phyloP scores from a whole-genome alignment of 192 early-diverging fungal species.

The Coemansia sp. region DNA sequence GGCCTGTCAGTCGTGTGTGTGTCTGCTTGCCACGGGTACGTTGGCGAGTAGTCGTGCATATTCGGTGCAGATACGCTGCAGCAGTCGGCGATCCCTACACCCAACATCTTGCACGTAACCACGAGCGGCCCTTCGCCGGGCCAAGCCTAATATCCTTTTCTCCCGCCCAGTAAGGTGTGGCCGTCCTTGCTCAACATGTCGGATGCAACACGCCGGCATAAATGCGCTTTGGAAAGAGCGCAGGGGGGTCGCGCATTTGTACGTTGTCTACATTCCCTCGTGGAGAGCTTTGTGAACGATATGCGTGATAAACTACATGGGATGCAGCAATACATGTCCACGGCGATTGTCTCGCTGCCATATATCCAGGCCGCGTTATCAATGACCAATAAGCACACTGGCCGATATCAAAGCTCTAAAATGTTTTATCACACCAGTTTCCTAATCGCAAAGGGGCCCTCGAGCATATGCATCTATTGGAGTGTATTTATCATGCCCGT shows the following conservation, averaged over 20 bases:
- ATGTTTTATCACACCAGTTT: not conserved
- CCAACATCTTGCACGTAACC: conserved; percentile 3
- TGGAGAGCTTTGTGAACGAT: not conserved
- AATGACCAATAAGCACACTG: not conserved
- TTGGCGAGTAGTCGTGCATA: conserved; percentile 9
- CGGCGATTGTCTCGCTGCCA: conserved; percentile 1
- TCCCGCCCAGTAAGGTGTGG: not conserved
- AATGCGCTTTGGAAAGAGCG: not conserved
- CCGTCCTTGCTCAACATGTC: not conserved
- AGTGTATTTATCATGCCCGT: not conserved
- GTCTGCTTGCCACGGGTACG: not conserved
- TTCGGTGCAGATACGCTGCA: not conserved
- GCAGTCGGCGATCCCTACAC: not conserved
- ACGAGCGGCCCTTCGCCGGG: not conserved
- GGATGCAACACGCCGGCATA: not conserved
- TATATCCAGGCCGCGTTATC: not conserved
- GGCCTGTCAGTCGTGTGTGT: not conserved
- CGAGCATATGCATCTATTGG: not conserved
- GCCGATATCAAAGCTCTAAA: conserved; percentile 2
- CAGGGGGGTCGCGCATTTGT: not conserved
- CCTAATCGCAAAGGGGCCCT: not conserved
- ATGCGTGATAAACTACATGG: not conserved
- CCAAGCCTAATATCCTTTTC: not conserved
- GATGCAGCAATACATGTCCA: not conserved
- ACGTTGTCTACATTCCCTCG: not conserved